A percentile compares a stretch with the other conserved stretches of the same genome.
These are phyloP conservation scores for Hanseniaspora guilliermondii DNA, from an alignment of 805 yeast species.

Conservation along the genomic window DNA sequence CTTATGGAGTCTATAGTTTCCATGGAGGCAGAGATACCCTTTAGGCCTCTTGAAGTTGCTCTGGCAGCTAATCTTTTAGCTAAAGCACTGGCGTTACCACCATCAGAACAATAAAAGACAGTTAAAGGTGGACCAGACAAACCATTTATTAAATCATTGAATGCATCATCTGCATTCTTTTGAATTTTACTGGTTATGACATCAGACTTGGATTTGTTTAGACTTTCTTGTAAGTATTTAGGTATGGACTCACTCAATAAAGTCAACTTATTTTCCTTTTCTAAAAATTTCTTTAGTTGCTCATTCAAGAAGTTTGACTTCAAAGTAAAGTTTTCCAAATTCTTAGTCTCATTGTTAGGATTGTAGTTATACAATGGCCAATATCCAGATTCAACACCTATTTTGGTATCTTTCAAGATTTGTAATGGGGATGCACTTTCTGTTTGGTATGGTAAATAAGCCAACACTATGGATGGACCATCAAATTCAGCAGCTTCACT, in stretches of 20 bases:
- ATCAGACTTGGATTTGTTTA: constrained; percentile 55
- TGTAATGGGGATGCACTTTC: constrained; percentile 59
- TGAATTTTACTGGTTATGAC: constrained; percentile 48
- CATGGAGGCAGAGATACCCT: constrained; percentile 43
- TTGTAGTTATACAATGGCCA: constrained; percentile 90
- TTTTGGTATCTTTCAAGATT: constrained; percentile 73
- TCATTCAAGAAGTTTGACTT: constrained; percentile 75
- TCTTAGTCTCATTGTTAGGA: constrained; percentile 40
- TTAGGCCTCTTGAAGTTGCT: constrained; percentile 61
- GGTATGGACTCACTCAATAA: constrained; percentile 62
- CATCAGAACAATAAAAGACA: constrained; percentile 79
- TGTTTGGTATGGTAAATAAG: constrained; percentile 65
- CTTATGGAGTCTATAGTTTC: constrained; percentile 54
- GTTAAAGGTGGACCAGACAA: constrained; percentile 85
- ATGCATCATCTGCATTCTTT: constrained; percentile 63
- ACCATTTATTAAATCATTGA: constrained; percentile 64
- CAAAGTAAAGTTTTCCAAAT: constrained; percentile 51
- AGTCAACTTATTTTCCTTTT: constrained; percentile 79
- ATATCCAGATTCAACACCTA: constrained; percentile 84
- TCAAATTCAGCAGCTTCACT: constrained; percentile 78
- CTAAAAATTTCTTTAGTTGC: constrained; percentile 67
- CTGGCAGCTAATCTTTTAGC: constrained; percentile 69
- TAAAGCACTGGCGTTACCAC: constrained; percentile 75
- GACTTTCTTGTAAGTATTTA: constrained; percentile 39
- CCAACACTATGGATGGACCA: constrained; percentile 86